Conservation (phyloP, 2,329 filamentous ascomycete genomes). For the Epichloe sylvatica region DNA sequence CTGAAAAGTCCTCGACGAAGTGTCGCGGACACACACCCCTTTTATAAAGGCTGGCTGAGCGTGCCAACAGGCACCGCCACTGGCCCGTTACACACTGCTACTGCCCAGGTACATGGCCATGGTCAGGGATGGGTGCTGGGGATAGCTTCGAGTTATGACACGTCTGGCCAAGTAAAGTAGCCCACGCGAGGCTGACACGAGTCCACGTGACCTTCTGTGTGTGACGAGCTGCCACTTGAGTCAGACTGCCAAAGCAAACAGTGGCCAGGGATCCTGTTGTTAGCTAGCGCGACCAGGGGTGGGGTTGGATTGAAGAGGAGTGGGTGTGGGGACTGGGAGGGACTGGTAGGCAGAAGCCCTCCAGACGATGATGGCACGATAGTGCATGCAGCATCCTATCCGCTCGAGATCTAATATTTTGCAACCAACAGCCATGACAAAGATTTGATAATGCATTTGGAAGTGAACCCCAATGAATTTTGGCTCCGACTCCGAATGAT, state of each 20-base stretch:
- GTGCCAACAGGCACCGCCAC: background rate
- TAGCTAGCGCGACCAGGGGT: background rate
- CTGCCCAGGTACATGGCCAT: background rate
- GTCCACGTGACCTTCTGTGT: conserved; percentile 2
- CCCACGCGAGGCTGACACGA: background rate
- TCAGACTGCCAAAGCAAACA: background rate
- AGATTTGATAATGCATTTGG: background rate
- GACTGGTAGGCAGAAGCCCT: background rate
- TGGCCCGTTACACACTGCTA: background rate
- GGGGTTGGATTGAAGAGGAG: background rate
- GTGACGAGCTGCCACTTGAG: background rate
- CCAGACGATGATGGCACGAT: conserved; percentile 7
- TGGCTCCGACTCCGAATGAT: background rate
- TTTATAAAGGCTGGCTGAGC: background rate
- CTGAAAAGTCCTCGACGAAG: background rate
- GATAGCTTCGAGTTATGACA: conserved; percentile 6
- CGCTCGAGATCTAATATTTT: background rate
- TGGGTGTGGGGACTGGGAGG: background rate
- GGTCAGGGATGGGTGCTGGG: background rate
- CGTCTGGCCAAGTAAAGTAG: conserved; percentile 5
- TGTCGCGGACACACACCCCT: background rate
- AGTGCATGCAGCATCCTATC: conserved; percentile 6
- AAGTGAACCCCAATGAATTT: background rate
- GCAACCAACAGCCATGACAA: background rate
- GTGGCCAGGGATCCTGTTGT: background rate